Evolutionary conservation across 108 stramenopile species (phyloP).

Genomic region (Cyclotella cryptica): DNA sequence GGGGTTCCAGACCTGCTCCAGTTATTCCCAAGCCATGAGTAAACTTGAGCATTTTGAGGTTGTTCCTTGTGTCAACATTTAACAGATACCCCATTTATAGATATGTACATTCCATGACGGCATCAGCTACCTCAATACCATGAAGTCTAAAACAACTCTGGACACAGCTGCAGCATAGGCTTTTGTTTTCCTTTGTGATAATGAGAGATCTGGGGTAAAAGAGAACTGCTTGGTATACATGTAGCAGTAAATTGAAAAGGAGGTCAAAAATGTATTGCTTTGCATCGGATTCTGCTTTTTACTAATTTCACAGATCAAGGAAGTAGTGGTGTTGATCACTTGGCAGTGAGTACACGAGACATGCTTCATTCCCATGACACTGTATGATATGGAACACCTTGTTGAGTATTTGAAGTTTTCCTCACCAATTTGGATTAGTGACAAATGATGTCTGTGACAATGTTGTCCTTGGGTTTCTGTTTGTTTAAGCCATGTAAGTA

Average conservation of each 20-base stretch:
- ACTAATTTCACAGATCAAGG: too few species aligned
- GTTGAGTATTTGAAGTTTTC: too few species aligned
- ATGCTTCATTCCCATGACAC: too few species aligned
- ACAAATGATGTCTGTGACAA: too few species aligned
- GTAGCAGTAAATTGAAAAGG: not conserved
- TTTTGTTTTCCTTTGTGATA: not conserved
- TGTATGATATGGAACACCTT: too few species aligned
- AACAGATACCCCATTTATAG: not conserved
- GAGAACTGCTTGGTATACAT: not conserved
- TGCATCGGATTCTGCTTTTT: too few species aligned
- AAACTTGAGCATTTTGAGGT: conserved; percentile 15
- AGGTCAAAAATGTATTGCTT: not conserved
- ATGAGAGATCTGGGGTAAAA: not conserved
- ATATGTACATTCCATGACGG: conserved; percentile 1
- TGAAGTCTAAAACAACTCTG: not conserved
- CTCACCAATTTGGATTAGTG: too few species aligned
- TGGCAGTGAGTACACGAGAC: too few species aligned
- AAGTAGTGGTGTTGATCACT: too few species aligned
- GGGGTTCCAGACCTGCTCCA: conserved; percentile 25
- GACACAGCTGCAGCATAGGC: not conserved
- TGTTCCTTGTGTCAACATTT: not conserved
- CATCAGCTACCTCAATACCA: too few species aligned
- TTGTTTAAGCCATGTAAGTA: too few species aligned
- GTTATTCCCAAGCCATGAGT: conserved; percentile 14
- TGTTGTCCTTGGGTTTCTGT: too few species aligned